Percentiles rank a stretch among this genome's conserved stretches.
Conservation (phyloP, 2,329 filamentous ascomycete genomes). For the Parastagonospora nodorum region DNA sequence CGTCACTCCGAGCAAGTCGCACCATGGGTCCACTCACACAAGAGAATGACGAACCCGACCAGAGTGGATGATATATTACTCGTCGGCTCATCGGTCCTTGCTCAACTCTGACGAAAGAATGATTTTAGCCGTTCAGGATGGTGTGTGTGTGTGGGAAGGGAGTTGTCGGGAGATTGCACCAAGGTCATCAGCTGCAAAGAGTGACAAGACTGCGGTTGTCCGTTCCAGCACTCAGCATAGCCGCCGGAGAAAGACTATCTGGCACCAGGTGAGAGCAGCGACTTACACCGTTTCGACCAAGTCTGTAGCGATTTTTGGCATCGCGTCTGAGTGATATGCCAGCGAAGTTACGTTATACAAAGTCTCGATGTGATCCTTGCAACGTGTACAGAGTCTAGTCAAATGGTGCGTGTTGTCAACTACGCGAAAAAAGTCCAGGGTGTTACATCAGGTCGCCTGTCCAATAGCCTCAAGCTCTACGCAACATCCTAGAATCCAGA, state of each 20-base stretch:
- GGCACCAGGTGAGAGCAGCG: too few species aligned
- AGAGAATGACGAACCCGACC: conserved; percentile 4
- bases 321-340: background rate
- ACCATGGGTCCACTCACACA: background rate
- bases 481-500: too few species aligned
- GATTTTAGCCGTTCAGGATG: background rate
- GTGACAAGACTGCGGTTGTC: background rate
- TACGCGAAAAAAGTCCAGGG: too few species aligned
- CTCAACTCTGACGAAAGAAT: background rate
- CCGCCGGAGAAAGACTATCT: background rate
- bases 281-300: too few species aligned
- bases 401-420: too few species aligned
- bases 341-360: too few species aligned
- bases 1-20: conserved; percentile 2
- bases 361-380: background rate
- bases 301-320: background rate
- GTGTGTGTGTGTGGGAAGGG: background rate
- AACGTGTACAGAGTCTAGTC: background rate
- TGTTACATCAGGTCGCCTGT: too few species aligned
- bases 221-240: background rate
- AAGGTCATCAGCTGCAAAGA: background rate
- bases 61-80: background rate
- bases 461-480: too few species aligned
- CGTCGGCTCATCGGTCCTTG: background rate
- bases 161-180: conserved; percentile 2